Base-by-base conservation (phyloP, 768 basidiomycete genomes). In the Leucocoprinus leucothites region DNA sequence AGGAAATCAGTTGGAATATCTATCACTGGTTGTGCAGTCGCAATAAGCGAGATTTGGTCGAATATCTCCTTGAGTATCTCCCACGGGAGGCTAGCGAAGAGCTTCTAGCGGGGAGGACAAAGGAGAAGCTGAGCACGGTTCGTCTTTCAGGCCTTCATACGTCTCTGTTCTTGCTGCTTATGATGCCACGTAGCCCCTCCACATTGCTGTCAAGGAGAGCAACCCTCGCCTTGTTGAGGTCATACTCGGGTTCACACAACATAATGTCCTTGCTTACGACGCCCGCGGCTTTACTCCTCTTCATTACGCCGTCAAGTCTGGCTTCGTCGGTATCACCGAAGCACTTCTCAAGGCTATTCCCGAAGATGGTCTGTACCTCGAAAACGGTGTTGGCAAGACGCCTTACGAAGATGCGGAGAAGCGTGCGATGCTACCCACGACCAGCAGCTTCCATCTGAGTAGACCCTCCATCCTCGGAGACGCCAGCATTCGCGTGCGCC, bases 211-310 rank as follows among this genome's bases (percentile, higher is more conserved):
- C 13, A 77, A 78, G 56, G 42, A 36, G 0, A 71, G 69, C 0
- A 57, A 60, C 6, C 63, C 66, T 7, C 49, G 60, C 0, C 51
- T 71, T 3, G 72, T 76, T 43, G 61, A 69, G 34, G 57, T 72
- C 26, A 62, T 82, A 31, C 59, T 81, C 13, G 65, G 70, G 3
- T 75, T 73, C 44, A 69, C 71, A 6, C 69, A 66, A 40, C 56
- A 72, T 0, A 61, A 70, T 3, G 66, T 77, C 24, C 60, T 76
- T 3, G 60, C 71, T 7, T 77, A 72, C 28, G 76, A 85, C 60
- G 68, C 69, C 25, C 70, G 74, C 43, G 84, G 82, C 0, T 75
- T 71, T n/a, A 81, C 74, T 0, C 76, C 81, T 1, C 67, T 86
- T 2, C 84, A 85, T 59, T 56, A 69, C 24, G 81, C 83, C 0